Evolutionary conservation across 1,139 yeast genomes (phyloP), one percentile per base, ranked within the genome.

Genomic region (Blastobotrys petasosporus): DNA sequence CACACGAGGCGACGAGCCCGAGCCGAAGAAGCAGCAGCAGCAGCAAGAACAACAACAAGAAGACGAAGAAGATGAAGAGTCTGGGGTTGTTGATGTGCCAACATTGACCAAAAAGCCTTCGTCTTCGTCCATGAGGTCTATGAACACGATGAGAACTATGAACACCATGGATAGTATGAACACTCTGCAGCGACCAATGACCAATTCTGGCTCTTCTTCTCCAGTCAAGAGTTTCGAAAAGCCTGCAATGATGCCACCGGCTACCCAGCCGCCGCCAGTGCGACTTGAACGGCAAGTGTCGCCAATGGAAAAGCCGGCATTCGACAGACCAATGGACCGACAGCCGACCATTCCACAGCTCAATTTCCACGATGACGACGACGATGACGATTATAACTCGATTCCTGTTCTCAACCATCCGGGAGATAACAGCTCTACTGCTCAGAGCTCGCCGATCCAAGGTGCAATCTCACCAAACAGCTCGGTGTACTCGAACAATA

Each of bases 401-500:
- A 48, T 51, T 17, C 54, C 55, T 17, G 52, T 50, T 3, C 31
- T 53, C 30, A 42, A 48, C 2, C 53, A 57, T 20, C 55, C 57
- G 11, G 47, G 45, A 10, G 40, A 44, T 4, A 49, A 54, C 11
- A 33, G 41, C 4, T 45, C 51, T 2, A 45, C 62, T 30, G 59
- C 62, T 1, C 60, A 57, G 37, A 52, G 59, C 13, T 59, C 64
- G 9, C 65, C 65, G 1, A 48, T 53, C 12, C 61, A 55, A 17
- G 52, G 56, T 1, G 41, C 54, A 13, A 46, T 52, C 31, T 61
- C 66, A 15, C 62, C 65, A 9, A 57, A 59, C 41, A 60, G 60
- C 37, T 61, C 63, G 5, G 54, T 56, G 8, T 63, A 58, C 50
- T 64, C 67, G 13, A 54, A 54, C 41, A 54, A 57, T 16, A 61